Evolutionary conservation across 352 stramenopile genomes (phyloP).

Genomic region (Globisporangium barbulae): DNA sequence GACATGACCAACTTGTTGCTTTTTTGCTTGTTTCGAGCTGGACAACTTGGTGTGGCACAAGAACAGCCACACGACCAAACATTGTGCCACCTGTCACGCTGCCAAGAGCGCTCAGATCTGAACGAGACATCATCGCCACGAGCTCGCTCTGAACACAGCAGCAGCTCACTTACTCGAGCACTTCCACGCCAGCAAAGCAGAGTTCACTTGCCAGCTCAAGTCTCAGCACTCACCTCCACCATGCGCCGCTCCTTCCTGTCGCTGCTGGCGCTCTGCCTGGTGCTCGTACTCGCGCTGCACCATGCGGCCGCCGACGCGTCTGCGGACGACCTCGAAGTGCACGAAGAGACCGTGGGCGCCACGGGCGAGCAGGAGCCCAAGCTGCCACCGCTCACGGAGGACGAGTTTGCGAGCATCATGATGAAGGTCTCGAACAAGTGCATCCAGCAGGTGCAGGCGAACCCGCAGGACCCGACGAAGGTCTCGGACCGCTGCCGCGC

Average conservation of each 20-base stretch:
- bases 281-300: slow-evolving; percentile 27
- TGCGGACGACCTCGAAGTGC: slow-evolving; percentile 19
- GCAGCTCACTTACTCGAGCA: not conserved
- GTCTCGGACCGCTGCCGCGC: slow-evolving; percentile 65
- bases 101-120: slow-evolving; percentile 3
- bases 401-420: slow-evolving; percentile 67
- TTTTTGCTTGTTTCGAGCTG: not conserved
- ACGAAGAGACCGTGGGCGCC: slow-evolving; percentile 44
- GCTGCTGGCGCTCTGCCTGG: slow-evolving; percentile 43
- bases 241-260: slow-evolving; percentile 49
- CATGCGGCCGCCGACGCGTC: slow-evolving; percentile 24
- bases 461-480: slow-evolving; percentile 52
- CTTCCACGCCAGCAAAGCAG: not conserved
- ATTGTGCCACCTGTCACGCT: slow-evolving; percentile 10
- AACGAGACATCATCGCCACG: not conserved
- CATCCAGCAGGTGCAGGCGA: slow-evolving; percentile 66
- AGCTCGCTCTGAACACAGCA: slow-evolving; percentile 5
- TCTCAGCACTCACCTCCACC: not conserved
- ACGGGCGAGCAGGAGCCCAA: slow-evolving; percentile 29
- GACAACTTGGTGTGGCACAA: not conserved
- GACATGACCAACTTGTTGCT: not conserved
- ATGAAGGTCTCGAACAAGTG: slow-evolving; percentile 74
- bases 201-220: not conserved
- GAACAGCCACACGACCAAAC: not conserved
- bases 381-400: slow-evolving; percentile 42